phyloP scores from a whole-genome alignment of 2,329 filamentous ascomycete species.

The Phialocephala subalpina region DNA sequence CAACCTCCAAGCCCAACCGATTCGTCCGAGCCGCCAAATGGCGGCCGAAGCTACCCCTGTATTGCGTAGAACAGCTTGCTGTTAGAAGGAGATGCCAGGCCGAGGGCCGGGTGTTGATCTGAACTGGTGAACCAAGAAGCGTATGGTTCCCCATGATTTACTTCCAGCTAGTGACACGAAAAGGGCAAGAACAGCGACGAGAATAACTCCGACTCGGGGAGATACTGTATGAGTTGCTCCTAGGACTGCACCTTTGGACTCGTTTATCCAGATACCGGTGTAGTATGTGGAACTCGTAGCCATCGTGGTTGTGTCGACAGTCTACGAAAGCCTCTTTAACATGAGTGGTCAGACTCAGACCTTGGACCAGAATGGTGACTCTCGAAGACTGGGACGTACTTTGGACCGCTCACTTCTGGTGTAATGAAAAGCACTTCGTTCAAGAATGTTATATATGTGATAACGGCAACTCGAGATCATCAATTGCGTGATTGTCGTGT shows the following conservation, averaged over 20 bases:
- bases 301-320: neutral
- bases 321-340: too few species aligned
- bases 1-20: neutral
- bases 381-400: too few species aligned
- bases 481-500: too few species aligned
- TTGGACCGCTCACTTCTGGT: too few species aligned
- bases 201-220: neutral
- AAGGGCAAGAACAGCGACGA: neutral
- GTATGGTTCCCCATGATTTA: neutral
- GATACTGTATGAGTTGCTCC: neutral
- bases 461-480: too few species aligned
- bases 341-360: too few species aligned
- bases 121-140: neutral
- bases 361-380: too few species aligned
- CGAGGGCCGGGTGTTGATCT: neutral
- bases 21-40: neutral
- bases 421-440: too few species aligned
- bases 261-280: neutral
- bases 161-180: constrained; percentile 3
- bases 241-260: neutral
- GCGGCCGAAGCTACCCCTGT: neutral
- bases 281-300: neutral
- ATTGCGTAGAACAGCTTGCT: neutral
- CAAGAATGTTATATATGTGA: too few species aligned
- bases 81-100: neutral